Evolutionary conservation across 345 rosid species (phyloP).

Genomic region (Hirschfeldia incana): DNA sequence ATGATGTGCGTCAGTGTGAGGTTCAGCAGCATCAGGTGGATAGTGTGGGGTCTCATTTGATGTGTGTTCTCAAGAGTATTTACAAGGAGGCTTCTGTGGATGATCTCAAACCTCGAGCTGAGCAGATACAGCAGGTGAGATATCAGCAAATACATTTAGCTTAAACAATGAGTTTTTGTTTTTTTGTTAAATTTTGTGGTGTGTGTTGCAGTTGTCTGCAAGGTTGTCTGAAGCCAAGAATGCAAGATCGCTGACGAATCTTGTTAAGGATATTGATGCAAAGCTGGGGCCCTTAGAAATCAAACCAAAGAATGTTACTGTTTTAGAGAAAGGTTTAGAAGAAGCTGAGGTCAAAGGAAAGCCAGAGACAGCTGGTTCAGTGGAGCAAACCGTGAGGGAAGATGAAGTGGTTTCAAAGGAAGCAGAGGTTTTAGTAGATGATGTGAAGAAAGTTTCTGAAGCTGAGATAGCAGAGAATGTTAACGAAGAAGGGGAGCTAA

Average conservation of each 20-base stretch:
- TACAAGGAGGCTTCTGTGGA: conserved; percentile 58
- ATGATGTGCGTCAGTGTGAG: conserved; percentile 52
- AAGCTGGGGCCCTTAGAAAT: conserved; percentile 59
- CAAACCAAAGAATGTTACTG: conserved; percentile 23
- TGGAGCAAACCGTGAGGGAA: conserved; percentile 12
- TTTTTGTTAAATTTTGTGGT: neutral
- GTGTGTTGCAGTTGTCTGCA: conserved; percentile 49
- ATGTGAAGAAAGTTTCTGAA: conserved; percentile 31
- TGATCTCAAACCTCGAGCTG: conserved; percentile 53
- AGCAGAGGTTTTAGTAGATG: conserved; percentile 12
- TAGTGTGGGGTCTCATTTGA: conserved; percentile 55
- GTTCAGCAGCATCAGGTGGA: conserved; percentile 56
- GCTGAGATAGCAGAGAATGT: conserved; percentile 37
- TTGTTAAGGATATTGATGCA: conserved; percentile 67
- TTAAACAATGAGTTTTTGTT: neutral
- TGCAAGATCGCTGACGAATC: conserved; percentile 55
- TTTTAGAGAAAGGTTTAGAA: conserved; percentile 18
- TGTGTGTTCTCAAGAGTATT: conserved; percentile 55
- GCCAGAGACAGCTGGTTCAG: neutral
- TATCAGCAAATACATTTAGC: neutral
- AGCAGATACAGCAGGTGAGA: conserved; percentile 62
- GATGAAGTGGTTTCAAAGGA: conserved; percentile 19
- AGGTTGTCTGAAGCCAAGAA: conserved; percentile 48
- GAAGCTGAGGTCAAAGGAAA: conserved; percentile 32
- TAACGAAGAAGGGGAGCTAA: conserved; percentile 33